These are phyloP conservation scores for Kwoniella bestiolae DNA, from an alignment of 768 basidiomycete species.

Conservation along the genomic window DNA sequence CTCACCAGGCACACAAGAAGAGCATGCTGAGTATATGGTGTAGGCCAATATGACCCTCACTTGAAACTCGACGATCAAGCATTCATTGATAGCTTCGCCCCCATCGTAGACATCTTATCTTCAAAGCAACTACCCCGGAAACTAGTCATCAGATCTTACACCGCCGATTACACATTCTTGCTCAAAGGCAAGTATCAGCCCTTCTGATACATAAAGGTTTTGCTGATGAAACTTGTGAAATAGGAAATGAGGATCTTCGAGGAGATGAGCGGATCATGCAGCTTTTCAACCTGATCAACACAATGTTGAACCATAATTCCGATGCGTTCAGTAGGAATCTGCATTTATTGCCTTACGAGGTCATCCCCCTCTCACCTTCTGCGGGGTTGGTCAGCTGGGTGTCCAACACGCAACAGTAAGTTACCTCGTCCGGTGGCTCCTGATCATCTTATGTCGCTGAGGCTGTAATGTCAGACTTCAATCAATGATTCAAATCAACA, in stretches of 20 bases:
- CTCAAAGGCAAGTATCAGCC: slow-evolving; percentile 49
- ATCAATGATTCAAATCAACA: slow-evolving; percentile 45
- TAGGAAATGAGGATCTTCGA: slow-evolving; percentile 51
- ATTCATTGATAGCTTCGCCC: slow-evolving; percentile 51
- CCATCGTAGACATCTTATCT: slow-evolving; percentile 49
- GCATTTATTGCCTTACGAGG: slow-evolving; percentile 51
- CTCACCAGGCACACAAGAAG: background rate
- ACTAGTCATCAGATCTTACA: slow-evolving; percentile 45
- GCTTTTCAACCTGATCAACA: slow-evolving; percentile 55
- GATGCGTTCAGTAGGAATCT: slow-evolving; percentile 54
- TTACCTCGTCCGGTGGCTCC: too few relatives aligned
- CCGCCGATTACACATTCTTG: slow-evolving; percentile 48
- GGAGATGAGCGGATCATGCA: slow-evolving; percentile 58
- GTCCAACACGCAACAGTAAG: slow-evolving; percentile 52
- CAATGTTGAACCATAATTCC: slow-evolving; percentile 48
- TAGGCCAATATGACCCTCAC: slow-evolving; percentile 51
- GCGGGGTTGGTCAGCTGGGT: slow-evolving; percentile 54
- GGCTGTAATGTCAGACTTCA: slow-evolving; percentile 35
- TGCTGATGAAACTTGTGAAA: background rate
- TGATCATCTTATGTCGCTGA: background rate
- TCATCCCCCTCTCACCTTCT: slow-evolving; percentile 50
- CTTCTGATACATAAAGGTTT: background rate
- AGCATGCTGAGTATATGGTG: background rate
- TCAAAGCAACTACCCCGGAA: slow-evolving; percentile 53
- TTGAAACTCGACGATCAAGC: slow-evolving; percentile 51